Base-by-base conservation (phyloP, 345 rosid genomes). In the Passiflora organensis region DNA sequence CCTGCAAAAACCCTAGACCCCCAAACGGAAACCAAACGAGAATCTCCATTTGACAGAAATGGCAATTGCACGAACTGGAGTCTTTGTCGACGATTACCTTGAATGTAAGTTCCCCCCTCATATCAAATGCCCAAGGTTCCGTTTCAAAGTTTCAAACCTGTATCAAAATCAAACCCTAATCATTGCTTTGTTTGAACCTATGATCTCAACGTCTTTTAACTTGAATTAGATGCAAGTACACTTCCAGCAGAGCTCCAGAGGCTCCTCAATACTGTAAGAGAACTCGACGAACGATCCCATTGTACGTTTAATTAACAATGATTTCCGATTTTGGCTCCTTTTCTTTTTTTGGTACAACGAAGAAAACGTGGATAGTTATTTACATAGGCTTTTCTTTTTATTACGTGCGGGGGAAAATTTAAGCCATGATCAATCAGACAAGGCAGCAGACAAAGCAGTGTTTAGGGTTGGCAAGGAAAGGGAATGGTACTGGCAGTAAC, bases 31-130 rank as follows among this genome's bases (percentile, higher is more conserved):
- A 56, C 16, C 43, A 17, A 10, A 51, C 6, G n/a, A n/a, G 1
- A 6, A 16, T 14, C 1, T 38, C 28, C 28, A 39, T 22, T 23
- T 41, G 5, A 13, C 43, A 15, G 13, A 12, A 51, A 93, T 93
- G 99, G 97, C 97, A 55, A 82, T 93, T 20, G 97, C 97, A 19
- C 78, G 99, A 72, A 89, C 91, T 6, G 99, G 99, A 57, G 99
- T 93, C 24, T 86, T 80, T 68, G 96, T 93, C 32, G 97, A 93
- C 62, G 99, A 93, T 70, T 93, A 93, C 58, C 74, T 93, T 9
- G 99, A 93, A 67, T 86, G 97, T 89, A 78, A 69, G 79, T 48
- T 46, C 47, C 14, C 4, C 47, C 47, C 59, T 37, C 8, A 15
- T n/a, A n/a, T n/a, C n/a, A n/a, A n/a, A n/a, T n/a, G n/a, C n/a